Percentiles rank a stretch among this genome's conserved stretches.
phyloP scores from a whole-genome alignment of 225 moss, liverwort and hornwort species.

The Marchantia polymorpha region DNA sequence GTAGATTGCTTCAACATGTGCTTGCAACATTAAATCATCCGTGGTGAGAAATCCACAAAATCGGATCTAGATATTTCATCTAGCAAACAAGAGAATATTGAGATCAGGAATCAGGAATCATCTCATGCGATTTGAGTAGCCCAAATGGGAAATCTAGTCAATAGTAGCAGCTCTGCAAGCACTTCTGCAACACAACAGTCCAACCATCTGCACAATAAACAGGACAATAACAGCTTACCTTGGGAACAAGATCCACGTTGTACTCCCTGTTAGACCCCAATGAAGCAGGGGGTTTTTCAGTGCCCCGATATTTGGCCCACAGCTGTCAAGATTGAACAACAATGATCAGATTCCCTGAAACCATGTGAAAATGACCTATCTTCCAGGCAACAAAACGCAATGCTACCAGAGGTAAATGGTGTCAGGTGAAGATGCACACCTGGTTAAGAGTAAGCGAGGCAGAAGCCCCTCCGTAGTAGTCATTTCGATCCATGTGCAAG shows the following conservation, averaged over 20 bases:
- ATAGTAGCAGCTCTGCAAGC: neutral
- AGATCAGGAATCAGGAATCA: too few species aligned
- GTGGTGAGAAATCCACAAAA: neutral
- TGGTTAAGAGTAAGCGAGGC: conserved; percentile 91
- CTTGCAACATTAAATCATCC: neutral
- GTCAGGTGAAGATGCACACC: conserved; percentile 27
- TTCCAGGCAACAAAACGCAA: neutral
- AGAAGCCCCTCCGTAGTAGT: conserved; percentile 94
- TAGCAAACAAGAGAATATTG: neutral
- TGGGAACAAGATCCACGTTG: conserved; percentile 93
- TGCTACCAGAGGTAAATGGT: neutral
- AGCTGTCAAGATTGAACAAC: conserved; percentile 40
- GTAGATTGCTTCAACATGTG: neutral
- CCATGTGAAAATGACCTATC: neutral
- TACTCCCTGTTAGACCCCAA: conserved; percentile 87
- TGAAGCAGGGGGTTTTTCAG: conserved; percentile 66
- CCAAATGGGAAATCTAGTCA: neutral
- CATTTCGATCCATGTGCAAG: conserved; percentile 98
- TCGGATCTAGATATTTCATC: neutral
- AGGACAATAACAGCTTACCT: conserved; percentile 40
- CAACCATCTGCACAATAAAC: neutral
- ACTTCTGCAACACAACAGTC: neutral
- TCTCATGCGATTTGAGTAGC: too few species aligned
- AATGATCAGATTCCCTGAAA: neutral
- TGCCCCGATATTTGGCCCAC: conserved; percentile 70